Percentiles rank a stretch among this genome's conserved stretches.
phyloP scores from a whole-genome alignment of 2,329 filamentous ascomycete genomes.

The Penicillium sp. region DNA sequence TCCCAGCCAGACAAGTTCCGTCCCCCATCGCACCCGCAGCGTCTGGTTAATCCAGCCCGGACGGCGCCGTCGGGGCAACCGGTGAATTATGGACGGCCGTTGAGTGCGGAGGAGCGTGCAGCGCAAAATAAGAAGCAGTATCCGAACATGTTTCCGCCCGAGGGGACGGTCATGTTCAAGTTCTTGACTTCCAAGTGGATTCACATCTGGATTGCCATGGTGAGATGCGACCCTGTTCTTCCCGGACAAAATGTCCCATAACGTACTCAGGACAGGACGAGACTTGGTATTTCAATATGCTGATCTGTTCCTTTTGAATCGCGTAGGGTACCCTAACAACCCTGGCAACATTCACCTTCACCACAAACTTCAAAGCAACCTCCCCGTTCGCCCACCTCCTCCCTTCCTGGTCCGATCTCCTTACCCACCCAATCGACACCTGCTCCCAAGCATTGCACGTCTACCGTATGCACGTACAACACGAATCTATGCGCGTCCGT shows the following conservation, averaged over 20 bases:
- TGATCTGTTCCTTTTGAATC: too few relatives aligned
- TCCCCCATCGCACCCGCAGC: constrained; percentile 83
- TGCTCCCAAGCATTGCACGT: constrained; percentile 69
- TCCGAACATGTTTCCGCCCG: constrained; percentile 84
- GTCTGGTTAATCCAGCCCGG: constrained; percentile 53
- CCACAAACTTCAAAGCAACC: constrained; percentile 75
- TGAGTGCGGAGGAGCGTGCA: constrained; percentile 67
- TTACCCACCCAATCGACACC: constrained; percentile 71
- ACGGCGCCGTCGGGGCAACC: constrained; percentile 46
- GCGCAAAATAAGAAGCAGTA: constrained; percentile 74
- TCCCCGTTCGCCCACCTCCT: constrained; percentile 81
- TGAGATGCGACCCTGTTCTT: constrained; percentile 49
- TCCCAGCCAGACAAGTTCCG: constrained; percentile 88
- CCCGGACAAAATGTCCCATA: too few relatives aligned
- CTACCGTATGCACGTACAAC: constrained; percentile 73
- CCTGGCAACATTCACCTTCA: constrained; percentile 73
- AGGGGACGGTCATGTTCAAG: constrained; percentile 80
- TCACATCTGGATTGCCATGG: constrained; percentile 82
- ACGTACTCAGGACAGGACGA: too few relatives aligned
- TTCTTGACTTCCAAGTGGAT: constrained; percentile 77
- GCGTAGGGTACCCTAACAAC: constrained; percentile 66
- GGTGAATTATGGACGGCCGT: constrained; percentile 73
- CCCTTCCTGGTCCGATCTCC: constrained; percentile 69
- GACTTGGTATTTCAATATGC: too few relatives aligned
- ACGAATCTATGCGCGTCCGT: constrained; percentile 68